Conservation (phyloP, 345 rosid species). For the Stellera chamaejasme region DNA sequence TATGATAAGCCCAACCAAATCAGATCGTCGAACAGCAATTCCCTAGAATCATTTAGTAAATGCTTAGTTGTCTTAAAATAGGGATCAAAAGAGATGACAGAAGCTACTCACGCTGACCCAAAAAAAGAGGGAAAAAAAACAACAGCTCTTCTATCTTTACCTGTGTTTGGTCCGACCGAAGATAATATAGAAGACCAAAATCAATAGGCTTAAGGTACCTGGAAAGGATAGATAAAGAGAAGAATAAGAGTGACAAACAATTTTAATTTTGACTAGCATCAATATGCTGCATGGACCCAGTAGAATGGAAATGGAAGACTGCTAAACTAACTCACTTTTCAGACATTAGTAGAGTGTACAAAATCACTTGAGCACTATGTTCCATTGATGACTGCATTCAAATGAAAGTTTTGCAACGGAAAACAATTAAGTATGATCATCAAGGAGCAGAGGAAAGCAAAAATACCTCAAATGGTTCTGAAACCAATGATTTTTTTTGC, state of each 20-base stretch:
- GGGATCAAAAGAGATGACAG: conserved; percentile 1
- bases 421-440: conserved; percentile 5
- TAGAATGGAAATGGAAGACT: neutral
- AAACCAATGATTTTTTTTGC: too few species aligned
- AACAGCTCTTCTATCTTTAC: conserved; percentile 27
- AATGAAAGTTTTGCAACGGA: conserved; percentile 3
- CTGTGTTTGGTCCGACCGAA: conserved; percentile 80
- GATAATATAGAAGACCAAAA: conserved; percentile 83
- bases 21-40: conserved; percentile 68
- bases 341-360: conserved; percentile 96
- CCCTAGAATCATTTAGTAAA: conserved; percentile 43
- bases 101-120: conserved; percentile 5
- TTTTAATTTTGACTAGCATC: neutral
- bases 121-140: conserved; percentile 1
- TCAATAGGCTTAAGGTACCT: conserved; percentile 77
- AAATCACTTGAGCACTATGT: conserved; percentile 92
- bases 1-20: conserved; percentile 84
- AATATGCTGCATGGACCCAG: neutral
- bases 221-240: conserved; percentile 14
- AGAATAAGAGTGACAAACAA: conserved; percentile 3
- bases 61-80: conserved; percentile 11
- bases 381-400: conserved; percentile 73
- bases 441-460: neutral
- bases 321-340: conserved; percentile 51
- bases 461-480: too few species aligned